Base-by-base conservation (phyloP, 768 basidiomycete genomes). In the Suillus placidus region DNA sequence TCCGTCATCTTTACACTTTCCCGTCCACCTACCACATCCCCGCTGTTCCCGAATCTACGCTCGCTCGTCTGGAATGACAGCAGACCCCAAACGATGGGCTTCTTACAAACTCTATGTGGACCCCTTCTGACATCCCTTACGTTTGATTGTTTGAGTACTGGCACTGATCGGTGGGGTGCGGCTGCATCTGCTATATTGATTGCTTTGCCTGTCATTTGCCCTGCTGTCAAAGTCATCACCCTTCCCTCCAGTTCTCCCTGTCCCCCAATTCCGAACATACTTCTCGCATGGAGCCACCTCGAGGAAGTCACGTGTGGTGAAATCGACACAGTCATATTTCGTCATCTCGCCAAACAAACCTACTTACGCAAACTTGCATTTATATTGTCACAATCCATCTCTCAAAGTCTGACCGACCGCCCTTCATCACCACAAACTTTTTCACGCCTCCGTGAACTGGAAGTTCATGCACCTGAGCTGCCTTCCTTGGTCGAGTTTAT, bases 221-320 rank as follows among this genome's bases (percentile, higher is more conserved):
- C 34, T n/a, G 54, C 35, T 37, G 13, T 56, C 13, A 37, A 37
- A 37, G 55, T 37, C 12, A 23, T 56, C 35, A 23, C 35, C 35
- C 20, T 37, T 35, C 55, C 34, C 6, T 35, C 34, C 54, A 13
- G 51, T 30, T 7, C 34, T 26, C 54, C 3, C 20, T n/a, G 20
- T 35, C 18, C 9, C 9, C 32, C 5, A n/a, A n/a, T 37, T 37
- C 6, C 55, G 6, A n/a, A 37, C 34, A 37, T 56, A 7, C 34
- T 37, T 23, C 55, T 37, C 55, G 35, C 55, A 35, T 56, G 35
- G 35, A 14, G n/a, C 14, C 55, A 37, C 35, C 55, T 56, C 13
- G 55, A 55, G 20, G 32, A 56, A 32, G 55, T 37, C n/a, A n/a
- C 55, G 8, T 56, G 55, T 56, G 55, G 55, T 23, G 55, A 56